Base-by-base conservation (phyloP, 106 monocot genomes). In the Agapanthus africanus region DNA sequence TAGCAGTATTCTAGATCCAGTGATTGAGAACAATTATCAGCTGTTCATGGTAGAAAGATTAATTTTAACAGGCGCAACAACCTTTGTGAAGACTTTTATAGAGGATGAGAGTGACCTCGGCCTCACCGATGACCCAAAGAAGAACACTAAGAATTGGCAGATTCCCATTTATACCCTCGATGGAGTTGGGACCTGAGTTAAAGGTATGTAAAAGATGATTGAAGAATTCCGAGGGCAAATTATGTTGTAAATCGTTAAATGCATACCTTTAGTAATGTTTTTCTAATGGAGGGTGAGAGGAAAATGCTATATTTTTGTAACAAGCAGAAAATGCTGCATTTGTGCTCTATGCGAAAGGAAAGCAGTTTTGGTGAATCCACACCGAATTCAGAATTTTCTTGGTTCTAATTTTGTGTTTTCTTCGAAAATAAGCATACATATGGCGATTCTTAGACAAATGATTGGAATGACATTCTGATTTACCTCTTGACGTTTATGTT, bases 21-120 rank as follows among this genome's bases (percentile, higher is more conserved):
- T 89, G 30, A 71, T 97, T 0, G 70, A 89, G 60, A 97, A 97
- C 80, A 97, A 97, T 59, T 97, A 97, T 72, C 80, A 97, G 75
- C 72, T 97, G 28, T 97, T 97, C 72, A 97, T 97, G 84, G 80
- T 97, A 5, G 95, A 97, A 70, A 91, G 95, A 46, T 63, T 97
- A 73, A 76, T 97, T 31, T 64, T 91, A 70, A 51, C 47, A 6
- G 91, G 95, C 22, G 95, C 95, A 37, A 91, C 56, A 71, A 86
- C 78, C 19, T 88, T 97, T 26, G 76, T 91, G 27, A 84, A 73
- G 66, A 91, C 95, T 51, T 91, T 86, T 34, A 91, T 91, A 64
- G 84, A 87, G 76, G 80, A 84, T 56, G 86, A 84, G 47, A 78
- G 37, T 27, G 88, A 91, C 56, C 80, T 88, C 52, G 82, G 76